These are phyloP conservation scores for Mycena sanguinolenta DNA, from an alignment of 768 basidiomycete species.

Conservation along the genomic window DNA sequence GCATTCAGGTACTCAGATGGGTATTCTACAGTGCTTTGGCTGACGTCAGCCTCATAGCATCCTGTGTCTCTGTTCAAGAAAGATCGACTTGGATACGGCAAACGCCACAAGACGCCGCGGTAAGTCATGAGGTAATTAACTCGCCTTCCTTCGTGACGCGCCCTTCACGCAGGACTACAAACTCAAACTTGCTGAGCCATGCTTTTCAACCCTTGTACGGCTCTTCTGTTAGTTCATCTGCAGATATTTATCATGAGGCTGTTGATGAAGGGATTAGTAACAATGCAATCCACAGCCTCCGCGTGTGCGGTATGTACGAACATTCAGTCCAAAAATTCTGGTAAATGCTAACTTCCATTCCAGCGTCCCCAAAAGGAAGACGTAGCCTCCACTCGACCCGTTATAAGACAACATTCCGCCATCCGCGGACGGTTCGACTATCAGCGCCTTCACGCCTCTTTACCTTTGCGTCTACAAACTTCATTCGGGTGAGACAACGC, in stretches of 20 bases:
- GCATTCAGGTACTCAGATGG: neutral
- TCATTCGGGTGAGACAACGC: neutral
- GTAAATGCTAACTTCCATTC: conserved; percentile 10
- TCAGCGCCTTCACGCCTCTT: conserved; percentile 19
- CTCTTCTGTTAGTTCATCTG: neutral
- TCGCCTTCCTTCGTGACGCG: conserved; percentile 10
- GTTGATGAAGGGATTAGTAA: neutral
- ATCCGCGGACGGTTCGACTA: neutral
- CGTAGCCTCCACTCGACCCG: neutral
- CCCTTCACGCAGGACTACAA: conserved; percentile 1
- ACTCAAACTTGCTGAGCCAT: neutral
- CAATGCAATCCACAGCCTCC: too few relatives aligned
- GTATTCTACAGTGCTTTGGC: neutral
- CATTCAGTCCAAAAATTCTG: neutral
- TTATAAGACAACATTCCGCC: conserved; percentile 10
- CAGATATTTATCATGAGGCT: neutral
- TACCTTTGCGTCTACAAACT: neutral
- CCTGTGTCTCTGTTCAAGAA: too few relatives aligned
- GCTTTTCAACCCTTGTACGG: neutral
- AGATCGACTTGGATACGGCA: neutral
- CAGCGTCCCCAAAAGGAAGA: neutral
- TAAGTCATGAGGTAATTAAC: conserved; percentile 24
- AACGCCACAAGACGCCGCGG: conserved; percentile 5
- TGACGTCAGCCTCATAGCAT: too few relatives aligned
- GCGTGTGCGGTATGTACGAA: neutral